Conservation (phyloP, 2,329 filamentous ascomycete species). For the Neofusicoccum kwambonambiense region DNA sequence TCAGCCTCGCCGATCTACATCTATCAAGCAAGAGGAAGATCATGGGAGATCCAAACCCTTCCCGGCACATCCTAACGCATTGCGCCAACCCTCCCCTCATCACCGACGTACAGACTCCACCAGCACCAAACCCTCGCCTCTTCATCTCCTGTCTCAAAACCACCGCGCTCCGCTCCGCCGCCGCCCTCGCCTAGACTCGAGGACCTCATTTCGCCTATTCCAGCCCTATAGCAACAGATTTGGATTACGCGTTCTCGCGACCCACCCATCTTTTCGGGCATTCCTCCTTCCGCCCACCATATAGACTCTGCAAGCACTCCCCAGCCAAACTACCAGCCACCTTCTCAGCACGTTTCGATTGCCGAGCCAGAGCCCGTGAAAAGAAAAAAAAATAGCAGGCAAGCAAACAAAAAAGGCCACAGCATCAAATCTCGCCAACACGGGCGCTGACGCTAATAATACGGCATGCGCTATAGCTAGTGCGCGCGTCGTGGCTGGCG, state of each 20-base stretch:
- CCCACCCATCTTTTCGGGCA: not conserved
- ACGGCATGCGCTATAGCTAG: slow-evolving; percentile 2
- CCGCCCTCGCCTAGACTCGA: not conserved
- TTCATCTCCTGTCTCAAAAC: slow-evolving; percentile 9
- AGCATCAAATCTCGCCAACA: not conserved
- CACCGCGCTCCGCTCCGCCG: not conserved
- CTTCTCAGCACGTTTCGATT: not conserved
- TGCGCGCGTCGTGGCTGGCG: not conserved
- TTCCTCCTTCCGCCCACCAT: not conserved
- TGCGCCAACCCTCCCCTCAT: not conserved
- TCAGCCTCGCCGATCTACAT: not conserved
- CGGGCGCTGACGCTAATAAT: not conserved
- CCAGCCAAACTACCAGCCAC: not conserved
- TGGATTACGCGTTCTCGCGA: slow-evolving; percentile 5
- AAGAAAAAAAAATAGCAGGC: not conserved
- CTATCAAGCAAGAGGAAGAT: not conserved
- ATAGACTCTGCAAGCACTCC: not conserved
- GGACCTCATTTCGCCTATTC: slow-evolving; percentile 12
- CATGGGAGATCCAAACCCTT: not conserved
- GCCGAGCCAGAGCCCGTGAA: not conserved
- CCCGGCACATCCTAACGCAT: not conserved
- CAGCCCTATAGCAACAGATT: slow-evolving; percentile 1
- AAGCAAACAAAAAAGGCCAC: not conserved
- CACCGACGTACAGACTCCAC: not conserved
- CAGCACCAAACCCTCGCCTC: not conserved